phyloP scores from a whole-genome alignment of 441 rosid genomes.

The Pelargonium myrrhifolium region DNA sequence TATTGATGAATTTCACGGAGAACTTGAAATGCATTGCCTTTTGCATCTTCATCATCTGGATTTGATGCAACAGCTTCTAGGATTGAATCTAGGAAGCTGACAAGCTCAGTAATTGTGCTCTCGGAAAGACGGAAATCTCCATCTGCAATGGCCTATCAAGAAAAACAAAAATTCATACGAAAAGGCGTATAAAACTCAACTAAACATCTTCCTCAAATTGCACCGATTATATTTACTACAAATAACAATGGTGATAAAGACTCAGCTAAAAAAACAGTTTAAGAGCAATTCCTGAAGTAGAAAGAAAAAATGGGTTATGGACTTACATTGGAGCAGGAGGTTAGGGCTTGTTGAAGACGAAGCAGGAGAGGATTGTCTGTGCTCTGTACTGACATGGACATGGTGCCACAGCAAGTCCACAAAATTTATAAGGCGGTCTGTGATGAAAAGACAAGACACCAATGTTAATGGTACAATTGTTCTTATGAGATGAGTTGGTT shows the following conservation, averaged over 20 bases:
- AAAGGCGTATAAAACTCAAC: too few relatives aligned
- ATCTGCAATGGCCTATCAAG: constrained; percentile 35
- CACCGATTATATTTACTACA: not conserved
- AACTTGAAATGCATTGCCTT: constrained; percentile 33
- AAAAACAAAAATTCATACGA: not conserved
- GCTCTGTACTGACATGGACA: constrained; percentile 25
- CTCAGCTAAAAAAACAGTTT: not conserved
- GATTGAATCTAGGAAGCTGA: constrained; percentile 40
- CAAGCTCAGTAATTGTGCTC: constrained; percentile 37
- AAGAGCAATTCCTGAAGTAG: not conserved
- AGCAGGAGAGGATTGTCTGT: constrained; percentile 19
- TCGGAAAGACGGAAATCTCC: constrained; percentile 37
- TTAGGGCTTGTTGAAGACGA: constrained; percentile 38
- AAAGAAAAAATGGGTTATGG: not conserved
- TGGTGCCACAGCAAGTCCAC: constrained; percentile 5
- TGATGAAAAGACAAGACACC: too few relatives aligned
- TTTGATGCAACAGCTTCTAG: constrained; percentile 28
- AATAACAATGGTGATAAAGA: not conserved
- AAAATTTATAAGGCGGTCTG: not conserved
- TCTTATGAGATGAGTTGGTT: too few relatives aligned
- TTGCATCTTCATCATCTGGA: constrained; percentile 30
- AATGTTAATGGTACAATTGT: too few relatives aligned
- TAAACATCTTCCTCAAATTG: not conserved
- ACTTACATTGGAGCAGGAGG: constrained; percentile 41
- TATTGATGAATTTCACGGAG: constrained; percentile 31